Percentiles rank a stretch among this genome's conserved stretches.
These are phyloP conservation scores for Pythium pyrilobum DNA, from an alignment of 352 stramenopile genomes.

Conservation along the genomic window DNA sequence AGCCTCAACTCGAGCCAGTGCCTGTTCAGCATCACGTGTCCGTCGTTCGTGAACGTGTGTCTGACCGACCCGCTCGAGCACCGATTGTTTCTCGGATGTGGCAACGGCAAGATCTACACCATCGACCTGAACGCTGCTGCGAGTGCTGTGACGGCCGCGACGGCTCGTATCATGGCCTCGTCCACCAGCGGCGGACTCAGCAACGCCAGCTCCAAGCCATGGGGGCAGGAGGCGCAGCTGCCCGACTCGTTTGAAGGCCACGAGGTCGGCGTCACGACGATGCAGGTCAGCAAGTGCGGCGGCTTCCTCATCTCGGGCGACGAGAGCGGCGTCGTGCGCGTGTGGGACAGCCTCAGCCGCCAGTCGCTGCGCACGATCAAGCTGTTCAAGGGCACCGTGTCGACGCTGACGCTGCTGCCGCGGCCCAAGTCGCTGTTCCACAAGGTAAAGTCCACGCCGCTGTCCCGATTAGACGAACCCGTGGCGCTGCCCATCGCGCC, in stretches of 20 bases:
- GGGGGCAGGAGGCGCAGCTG: conserved; percentile 36
- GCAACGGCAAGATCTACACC: conserved; percentile 65
- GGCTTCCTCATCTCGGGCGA: conserved; percentile 60
- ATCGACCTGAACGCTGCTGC: conserved; percentile 65
- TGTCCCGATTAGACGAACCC: conserved; percentile 21
- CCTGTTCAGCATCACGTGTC: conserved; percentile 62
- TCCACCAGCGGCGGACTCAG: conserved; percentile 10
- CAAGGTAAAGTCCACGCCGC: conserved; percentile 37
- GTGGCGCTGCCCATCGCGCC: conserved; percentile 52
- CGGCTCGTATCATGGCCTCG: conserved; percentile 40
- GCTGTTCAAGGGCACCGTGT: conserved; percentile 60
- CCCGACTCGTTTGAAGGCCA: conserved; percentile 62
- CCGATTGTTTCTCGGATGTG: conserved; percentile 63
- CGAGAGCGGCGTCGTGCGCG: conserved; percentile 45
- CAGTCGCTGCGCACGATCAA: conserved; percentile 64
- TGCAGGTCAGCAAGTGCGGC: conserved; percentile 54
- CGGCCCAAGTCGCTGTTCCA: conserved; percentile 56
- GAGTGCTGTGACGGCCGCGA: conserved; percentile 40
- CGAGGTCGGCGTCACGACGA: conserved; percentile 46
- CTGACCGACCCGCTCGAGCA: conserved; percentile 58
- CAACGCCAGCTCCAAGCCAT: conserved; percentile 22
- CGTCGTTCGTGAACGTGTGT: conserved; percentile 63
- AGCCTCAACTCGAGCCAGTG: conserved; percentile 43
- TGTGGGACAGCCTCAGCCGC: conserved; percentile 63
- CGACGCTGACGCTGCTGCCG: conserved; percentile 42